phyloP scores from a whole-genome alignment of 768 basidiomycete genomes.

The Crepidotus variabilis region DNA sequence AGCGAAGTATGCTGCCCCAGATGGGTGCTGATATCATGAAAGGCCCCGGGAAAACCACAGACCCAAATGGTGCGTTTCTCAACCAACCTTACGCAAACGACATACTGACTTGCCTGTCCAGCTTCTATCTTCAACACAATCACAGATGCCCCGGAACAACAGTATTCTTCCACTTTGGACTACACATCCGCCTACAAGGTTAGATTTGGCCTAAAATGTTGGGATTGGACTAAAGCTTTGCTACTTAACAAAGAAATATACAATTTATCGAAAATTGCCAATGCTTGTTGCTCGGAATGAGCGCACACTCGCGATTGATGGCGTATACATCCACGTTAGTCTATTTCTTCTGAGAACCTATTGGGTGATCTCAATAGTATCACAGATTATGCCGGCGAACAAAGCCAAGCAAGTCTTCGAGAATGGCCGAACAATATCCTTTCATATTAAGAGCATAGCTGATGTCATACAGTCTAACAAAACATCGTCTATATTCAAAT shows the following conservation, averaged over 20 bases:
- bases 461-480: conserved; percentile 83
- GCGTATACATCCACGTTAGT: conserved; percentile 85
- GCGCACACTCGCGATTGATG: conserved; percentile 90
- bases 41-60: conserved; percentile 68
- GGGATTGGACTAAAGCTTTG: not conserved
- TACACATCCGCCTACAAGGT: conserved; percentile 87
- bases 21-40: conserved; percentile 69
- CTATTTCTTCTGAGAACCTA: not conserved
- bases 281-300: conserved; percentile 91
- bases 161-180: conserved; percentile 64
- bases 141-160: conserved; percentile 66
- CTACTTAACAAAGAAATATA: conserved; percentile 67
- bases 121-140: conserved; percentile 93
- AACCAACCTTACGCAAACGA: not conserved
- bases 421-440: conserved; percentile 86
- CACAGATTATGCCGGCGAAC: conserved; percentile 84
- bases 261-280: conserved; percentile 90
- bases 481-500: conserved; percentile 80
- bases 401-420: conserved; percentile 81
- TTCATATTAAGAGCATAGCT: conserved; percentile 84
- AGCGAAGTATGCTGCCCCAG: conserved; percentile 68
- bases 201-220: conserved; percentile 4
- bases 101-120: conserved; percentile 20
- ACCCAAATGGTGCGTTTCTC: conserved; percentile 77
- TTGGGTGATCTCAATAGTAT: conserved; percentile 10